Conservation (phyloP, 371 early-diverging fungal genomes). For the Coemansia sp. region DNA sequence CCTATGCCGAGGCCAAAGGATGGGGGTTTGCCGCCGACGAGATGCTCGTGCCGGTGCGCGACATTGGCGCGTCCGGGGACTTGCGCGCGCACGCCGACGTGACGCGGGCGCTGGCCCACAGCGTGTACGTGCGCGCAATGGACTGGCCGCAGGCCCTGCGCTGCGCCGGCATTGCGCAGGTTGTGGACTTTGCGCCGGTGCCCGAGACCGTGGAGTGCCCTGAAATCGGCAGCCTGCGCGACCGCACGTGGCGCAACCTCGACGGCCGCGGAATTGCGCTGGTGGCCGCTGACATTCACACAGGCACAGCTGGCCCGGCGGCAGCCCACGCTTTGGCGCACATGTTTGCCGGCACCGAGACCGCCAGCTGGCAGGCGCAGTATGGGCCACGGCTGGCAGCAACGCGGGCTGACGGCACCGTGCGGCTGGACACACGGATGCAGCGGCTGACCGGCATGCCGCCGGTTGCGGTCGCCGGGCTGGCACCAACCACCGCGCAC, state of each 20-base stretch:
- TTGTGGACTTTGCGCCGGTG: conserved; percentile 89
- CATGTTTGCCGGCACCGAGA: neutral
- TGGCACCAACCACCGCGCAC: conserved; percentile 43
- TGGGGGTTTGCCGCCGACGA: conserved; percentile 59
- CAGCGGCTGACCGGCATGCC: conserved; percentile 70
- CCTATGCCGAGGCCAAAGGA: conserved; percentile 27
- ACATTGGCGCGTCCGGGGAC: conserved; percentile 53
- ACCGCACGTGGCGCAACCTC: conserved; percentile 55
- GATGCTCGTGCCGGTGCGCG: conserved; percentile 65
- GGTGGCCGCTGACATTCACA: conserved; percentile 70
- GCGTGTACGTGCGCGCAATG: conserved; percentile 74
- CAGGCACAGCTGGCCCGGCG: neutral
- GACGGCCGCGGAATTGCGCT: conserved; percentile 33
- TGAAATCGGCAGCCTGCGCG: conserved; percentile 52
- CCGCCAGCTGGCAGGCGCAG: conserved; percentile 71
- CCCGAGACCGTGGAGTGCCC: conserved; percentile 50
- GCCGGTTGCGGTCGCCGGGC: conserved; percentile 46
- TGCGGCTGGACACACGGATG: conserved; percentile 85
- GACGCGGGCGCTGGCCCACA: conserved; percentile 62
- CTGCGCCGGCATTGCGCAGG: conserved; percentile 57
- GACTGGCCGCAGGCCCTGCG: conserved; percentile 74
- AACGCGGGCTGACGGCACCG: conserved; percentile 37
- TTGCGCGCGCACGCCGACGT: conserved; percentile 50
- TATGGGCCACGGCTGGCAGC: conserved; percentile 64
- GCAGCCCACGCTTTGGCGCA: conserved; percentile 46